Conservation (phyloP, 2,329 filamentous ascomycete genomes). For the Coniosporium tulheliwenetii region DNA sequence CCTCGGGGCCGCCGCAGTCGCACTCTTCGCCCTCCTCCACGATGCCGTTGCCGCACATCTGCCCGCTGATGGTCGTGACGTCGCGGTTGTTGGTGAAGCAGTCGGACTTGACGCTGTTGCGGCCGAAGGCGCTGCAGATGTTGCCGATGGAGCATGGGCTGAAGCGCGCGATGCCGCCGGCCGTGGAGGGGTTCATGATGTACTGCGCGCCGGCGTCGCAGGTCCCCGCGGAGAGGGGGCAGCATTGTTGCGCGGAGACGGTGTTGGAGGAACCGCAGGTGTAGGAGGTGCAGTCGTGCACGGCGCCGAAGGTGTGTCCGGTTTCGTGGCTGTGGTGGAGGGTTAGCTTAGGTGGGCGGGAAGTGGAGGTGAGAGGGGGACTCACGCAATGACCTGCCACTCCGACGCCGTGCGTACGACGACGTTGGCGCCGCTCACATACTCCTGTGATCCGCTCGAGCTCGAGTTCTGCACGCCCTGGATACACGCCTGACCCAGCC, state of each 20-base stretch:
- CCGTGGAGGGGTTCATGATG: constrained; percentile 94
- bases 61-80: constrained; percentile 65
- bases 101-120: constrained; percentile 56
- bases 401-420: constrained; percentile 70
- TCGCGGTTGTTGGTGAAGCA: constrained; percentile 80
- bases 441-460: constrained; percentile 40
- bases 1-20: constrained; percentile 68
- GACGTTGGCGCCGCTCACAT: constrained; percentile 74
- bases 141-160: constrained; percentile 85
- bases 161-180: constrained; percentile 56
- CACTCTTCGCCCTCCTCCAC: constrained; percentile 91
- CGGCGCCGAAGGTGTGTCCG: constrained; percentile 88
- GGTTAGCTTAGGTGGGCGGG: background rate
- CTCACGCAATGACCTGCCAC: constrained; percentile 77
- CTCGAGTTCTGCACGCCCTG: constrained; percentile 34
- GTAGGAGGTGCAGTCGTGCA: constrained; percentile 71
- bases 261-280: constrained; percentile 49
- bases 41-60: constrained; percentile 91
- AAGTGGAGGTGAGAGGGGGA: constrained; percentile 1
- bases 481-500: constrained; percentile 78
- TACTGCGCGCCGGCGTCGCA: constrained; percentile 69
- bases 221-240: constrained; percentile 49
- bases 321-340: constrained; percentile 48
- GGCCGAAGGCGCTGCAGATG: constrained; percentile 72
- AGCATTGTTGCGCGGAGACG: constrained; percentile 55